Conservation (phyloP, 306 rosid species). For the Alnus glutinosa region DNA sequence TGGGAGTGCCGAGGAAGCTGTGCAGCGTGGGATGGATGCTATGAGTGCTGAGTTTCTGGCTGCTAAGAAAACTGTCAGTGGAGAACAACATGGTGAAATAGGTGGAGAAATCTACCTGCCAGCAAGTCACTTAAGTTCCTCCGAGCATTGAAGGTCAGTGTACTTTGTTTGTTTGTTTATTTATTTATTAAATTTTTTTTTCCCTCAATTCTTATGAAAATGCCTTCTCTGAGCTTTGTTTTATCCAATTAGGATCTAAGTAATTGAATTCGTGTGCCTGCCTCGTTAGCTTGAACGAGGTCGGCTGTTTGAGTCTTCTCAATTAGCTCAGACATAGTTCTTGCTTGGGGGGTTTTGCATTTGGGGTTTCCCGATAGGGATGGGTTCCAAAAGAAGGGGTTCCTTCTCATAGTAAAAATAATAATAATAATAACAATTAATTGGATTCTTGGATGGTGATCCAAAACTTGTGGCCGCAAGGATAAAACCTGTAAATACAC, state of each 20-base stretch:
- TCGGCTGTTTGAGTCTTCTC: no score
- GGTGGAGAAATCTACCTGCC: conserved; percentile 99
- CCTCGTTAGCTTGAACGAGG: no score
- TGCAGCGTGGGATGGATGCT: conserved; percentile 86
- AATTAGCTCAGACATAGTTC: no score
- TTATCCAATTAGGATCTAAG: not conserved
- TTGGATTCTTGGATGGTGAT: not conserved
- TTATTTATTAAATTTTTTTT: no score
- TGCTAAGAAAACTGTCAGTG: conserved; percentile 90
- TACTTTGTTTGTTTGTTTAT: not conserved
- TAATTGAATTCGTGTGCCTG: not conserved
- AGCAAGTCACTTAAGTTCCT: conserved; percentile 52
- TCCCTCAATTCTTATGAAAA: not conserved
- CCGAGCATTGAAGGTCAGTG: conserved; percentile 58
- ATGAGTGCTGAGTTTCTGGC: conserved; percentile 95
- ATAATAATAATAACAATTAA: no score
- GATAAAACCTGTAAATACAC: not conserved
- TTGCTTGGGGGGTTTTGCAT: no score
- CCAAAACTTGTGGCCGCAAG: not conserved
- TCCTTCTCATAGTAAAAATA: no score
- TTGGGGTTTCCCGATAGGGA: no score
- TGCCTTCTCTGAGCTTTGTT: not conserved
- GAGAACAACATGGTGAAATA: conserved; percentile 97
- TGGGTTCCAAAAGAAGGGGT: no score
- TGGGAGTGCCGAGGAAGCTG: conserved; percentile 87